Percentiles rank a stretch among this genome's conserved stretches.
Conservation (phyloP, 2,329 filamentous ascomycete species). For the Alternaria panax region DNA sequence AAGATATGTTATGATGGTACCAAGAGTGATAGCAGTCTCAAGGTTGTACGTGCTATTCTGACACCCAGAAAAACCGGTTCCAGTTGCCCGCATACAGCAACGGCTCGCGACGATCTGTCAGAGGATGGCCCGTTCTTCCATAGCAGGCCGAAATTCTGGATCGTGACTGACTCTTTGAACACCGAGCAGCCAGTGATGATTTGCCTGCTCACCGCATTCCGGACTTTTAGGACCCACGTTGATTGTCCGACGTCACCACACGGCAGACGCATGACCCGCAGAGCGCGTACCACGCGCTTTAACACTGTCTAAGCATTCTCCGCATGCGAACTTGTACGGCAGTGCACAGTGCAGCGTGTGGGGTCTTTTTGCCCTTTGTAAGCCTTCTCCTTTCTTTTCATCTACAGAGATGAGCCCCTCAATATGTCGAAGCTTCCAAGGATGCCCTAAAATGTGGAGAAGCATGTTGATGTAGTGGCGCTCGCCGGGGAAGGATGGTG, state of each 20-base stretch:
- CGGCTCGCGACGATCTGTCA: constrained; percentile 35
- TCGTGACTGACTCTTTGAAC: constrained; percentile 17
- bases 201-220: constrained; percentile 16
- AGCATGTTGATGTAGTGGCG: constrained; percentile 31
- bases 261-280: constrained; percentile 15
- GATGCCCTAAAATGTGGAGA: constrained; percentile 39
- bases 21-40: constrained; percentile 2
- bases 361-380: constrained; percentile 31
- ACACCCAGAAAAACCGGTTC: constrained; percentile 32
- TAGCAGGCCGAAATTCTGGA: constrained; percentile 23
- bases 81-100: constrained; percentile 37
- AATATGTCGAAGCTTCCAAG: constrained; percentile 19
- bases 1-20: constrained; percentile 3
- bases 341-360: constrained; percentile 23
- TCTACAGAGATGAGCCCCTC: constrained; percentile 31
- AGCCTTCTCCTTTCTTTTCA: constrained; percentile 23
- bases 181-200: constrained; percentile 15
- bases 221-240: constrained; percentile 16
- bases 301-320: constrained; percentile 21
- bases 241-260: constrained; percentile 19
- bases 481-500: constrained; percentile 22
- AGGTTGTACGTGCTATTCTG: constrained; percentile 19
- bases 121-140: constrained; percentile 15
- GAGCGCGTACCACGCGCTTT: constrained; percentile 10
- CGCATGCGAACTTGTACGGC: constrained; percentile 11